A percentile compares a stretch with the other conserved stretches of the same genome.
Evolutionary conservation across 192 early-diverging fungal genomes (phyloP).

Genomic region (Phlyctochytrium arcticum): DNA sequence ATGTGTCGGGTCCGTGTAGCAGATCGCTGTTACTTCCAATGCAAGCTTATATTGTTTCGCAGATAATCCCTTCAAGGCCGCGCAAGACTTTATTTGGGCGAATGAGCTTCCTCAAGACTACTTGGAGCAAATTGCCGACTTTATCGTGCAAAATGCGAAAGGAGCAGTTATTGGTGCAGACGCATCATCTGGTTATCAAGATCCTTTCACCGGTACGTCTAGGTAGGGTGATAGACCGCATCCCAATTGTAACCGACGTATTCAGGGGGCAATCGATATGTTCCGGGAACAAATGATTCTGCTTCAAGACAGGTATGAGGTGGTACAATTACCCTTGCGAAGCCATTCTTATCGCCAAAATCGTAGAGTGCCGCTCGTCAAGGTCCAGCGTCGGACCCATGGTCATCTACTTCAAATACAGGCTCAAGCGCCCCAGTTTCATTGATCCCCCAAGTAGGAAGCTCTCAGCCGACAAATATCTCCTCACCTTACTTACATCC

Average conservation of each 20-base stretch:
- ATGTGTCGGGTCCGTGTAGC: conserved; percentile 59
- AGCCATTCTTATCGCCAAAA: no score
- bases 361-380: no score
- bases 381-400: no score
- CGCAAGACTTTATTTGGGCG: conserved; percentile 81
- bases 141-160: conserved; percentile 83
- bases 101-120: conserved; percentile 79
- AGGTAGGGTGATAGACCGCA: not conserved
- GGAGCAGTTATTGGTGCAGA: conserved; percentile 51
- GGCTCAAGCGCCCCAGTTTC: not conserved
- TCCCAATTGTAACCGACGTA: not conserved
- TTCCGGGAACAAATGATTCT: no score
- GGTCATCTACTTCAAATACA: not conserved
- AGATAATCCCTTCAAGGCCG: conserved; percentile 93
- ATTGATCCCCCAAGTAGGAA: conserved; percentile 4
- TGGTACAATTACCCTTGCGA: no score
- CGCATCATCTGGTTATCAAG: conserved; percentile 31
- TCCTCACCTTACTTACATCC: not conserved
- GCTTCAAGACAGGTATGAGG: no score
- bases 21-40: not conserved
- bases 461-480: not conserved
- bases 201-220: conserved; percentile 61
- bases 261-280: conserved; percentile 24
- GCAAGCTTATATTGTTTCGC: not conserved
- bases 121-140: conserved; percentile 91